Evolutionary conservation across 176 grass and related monocot species (phyloP).

Genomic region (Dendrocalamus sinicus): DNA sequence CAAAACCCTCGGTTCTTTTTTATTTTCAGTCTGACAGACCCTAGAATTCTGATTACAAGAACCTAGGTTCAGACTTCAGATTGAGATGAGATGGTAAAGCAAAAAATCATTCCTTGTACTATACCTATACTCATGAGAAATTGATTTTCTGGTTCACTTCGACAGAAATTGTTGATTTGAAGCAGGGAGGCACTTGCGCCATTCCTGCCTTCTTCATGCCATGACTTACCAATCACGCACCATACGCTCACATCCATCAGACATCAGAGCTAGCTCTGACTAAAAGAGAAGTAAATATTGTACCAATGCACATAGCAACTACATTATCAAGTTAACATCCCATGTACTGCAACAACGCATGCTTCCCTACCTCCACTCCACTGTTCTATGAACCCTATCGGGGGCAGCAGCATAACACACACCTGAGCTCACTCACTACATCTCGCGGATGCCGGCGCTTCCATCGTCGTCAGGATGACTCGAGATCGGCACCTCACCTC

Average conservation of each 20-base stretch:
- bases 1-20: too few species aligned
- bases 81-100: background rate
- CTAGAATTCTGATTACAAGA: too few species aligned
- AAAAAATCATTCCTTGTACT: background rate
- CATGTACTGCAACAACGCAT: background rate
- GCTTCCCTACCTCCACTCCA: background rate
- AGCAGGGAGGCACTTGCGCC: background rate
- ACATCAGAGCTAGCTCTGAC: background rate
- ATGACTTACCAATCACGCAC: background rate
- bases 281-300: background rate
- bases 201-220: background rate
- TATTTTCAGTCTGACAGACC: too few species aligned
- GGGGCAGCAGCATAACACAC: background rate
- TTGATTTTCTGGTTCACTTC: background rate
- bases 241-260: background rate
- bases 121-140: background rate
- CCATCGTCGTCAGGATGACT: background rate
- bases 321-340: slow-evolving; percentile 25
- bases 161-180: background rate
- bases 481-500: background rate
- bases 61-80: too few species aligned
- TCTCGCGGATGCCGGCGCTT: background rate
- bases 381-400: background rate
- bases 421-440: background rate
- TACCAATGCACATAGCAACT: background rate